These are phyloP conservation scores for Durio zibethinus DNA, from an alignment of 345 rosid genomes.

Conservation along the genomic window DNA sequence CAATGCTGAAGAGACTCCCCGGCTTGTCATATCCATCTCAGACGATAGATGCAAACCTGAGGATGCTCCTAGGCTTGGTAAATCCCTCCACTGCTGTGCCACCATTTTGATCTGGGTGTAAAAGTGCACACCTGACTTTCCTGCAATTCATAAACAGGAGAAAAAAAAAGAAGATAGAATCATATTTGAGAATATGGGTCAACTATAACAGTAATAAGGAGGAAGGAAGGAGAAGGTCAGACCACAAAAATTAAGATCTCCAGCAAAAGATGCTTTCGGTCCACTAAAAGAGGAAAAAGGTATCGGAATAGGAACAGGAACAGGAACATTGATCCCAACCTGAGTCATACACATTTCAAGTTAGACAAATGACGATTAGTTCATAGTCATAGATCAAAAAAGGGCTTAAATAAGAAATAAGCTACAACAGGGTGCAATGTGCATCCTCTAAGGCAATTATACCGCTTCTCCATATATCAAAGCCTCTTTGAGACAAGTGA, in stretches of 20 bases:
- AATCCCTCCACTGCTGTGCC: slow-evolving; percentile 40
- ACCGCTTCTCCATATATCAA: not conserved
- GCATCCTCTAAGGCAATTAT: not conserved
- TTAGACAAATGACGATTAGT: slow-evolving; percentile 5
- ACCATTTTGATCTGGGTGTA: slow-evolving; percentile 42
- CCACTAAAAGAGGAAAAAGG: slow-evolving; percentile 26
- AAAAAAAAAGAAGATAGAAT: not conserved
- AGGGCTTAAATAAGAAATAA: not conserved
- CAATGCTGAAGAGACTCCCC: slow-evolving; percentile 29
- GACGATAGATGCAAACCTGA: slow-evolving; percentile 22
- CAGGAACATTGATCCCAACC: slow-evolving; percentile 48
- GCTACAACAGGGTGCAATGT: not conserved
- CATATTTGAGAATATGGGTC: not conserved
- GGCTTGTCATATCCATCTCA: slow-evolving; percentile 27
- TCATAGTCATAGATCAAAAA: not conserved
- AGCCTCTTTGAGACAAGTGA: not conserved
- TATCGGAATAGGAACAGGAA: slow-evolving; percentile 38
- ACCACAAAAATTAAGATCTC: slow-evolving; percentile 38
- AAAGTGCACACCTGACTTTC: slow-evolving; percentile 36
- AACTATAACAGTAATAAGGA: slow-evolving; percentile 1
- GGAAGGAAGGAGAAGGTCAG: not conserved
- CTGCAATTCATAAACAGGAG: slow-evolving; percentile 20
- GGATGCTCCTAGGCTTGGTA: slow-evolving; percentile 21
- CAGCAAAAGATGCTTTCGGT: slow-evolving; percentile 30
- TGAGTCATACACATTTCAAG: slow-evolving; percentile 14